These are phyloP conservation scores for Ascochyta pisi DNA, from an alignment of 2,329 filamentous ascomycete genomes.

Conservation along the genomic window DNA sequence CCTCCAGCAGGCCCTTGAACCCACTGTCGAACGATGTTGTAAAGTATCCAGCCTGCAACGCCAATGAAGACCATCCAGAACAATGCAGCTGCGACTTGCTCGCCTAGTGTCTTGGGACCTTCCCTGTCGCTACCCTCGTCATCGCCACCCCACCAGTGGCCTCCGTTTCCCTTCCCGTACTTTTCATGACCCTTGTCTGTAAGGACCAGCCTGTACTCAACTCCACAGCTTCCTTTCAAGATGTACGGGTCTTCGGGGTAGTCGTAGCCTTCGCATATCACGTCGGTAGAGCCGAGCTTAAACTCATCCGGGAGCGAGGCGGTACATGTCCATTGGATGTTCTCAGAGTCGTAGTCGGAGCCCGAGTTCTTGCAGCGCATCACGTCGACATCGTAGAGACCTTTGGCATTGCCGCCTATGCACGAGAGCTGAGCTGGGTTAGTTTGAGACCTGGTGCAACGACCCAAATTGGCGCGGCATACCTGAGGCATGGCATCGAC, in stretches of 20 bases:
- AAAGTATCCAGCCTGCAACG: slow-evolving; percentile 68
- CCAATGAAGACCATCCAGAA: slow-evolving; percentile 70
- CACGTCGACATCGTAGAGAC: slow-evolving; percentile 75
- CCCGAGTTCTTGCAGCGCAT: slow-evolving; percentile 93
- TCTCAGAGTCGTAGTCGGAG: slow-evolving; percentile 77
- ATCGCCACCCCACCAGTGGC: slow-evolving; percentile 44
- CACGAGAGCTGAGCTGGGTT: slow-evolving; percentile 68
- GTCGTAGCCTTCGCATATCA: slow-evolving; percentile 89
- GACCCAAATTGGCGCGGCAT: slow-evolving; percentile 21
- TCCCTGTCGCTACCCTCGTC: slow-evolving; percentile 50
- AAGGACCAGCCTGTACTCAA: slow-evolving; percentile 82
- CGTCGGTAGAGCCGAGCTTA: slow-evolving; percentile 84
- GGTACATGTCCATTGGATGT: slow-evolving; percentile 93
- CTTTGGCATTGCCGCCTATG: slow-evolving; percentile 66
- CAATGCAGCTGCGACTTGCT: slow-evolving; percentile 49
- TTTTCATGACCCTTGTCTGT: slow-evolving; percentile 77
- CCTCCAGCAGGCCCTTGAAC: slow-evolving; percentile 29
- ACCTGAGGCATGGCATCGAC: slow-evolving; percentile 71
- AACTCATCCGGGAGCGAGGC: slow-evolving; percentile 67
- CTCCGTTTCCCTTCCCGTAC: slow-evolving; percentile 65
- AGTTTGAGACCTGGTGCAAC: slow-evolving; percentile 4
- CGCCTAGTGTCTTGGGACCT: slow-evolving; percentile 43
- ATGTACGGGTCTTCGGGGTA: slow-evolving; percentile 80
- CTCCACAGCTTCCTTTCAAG: slow-evolving; percentile 90
- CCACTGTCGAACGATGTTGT: slow-evolving; percentile 56